Evolutionary conservation across 441 rosid species (phyloP), one percentile per base, ranked within the genome.

Genomic region (Erodium trifolium): DNA sequence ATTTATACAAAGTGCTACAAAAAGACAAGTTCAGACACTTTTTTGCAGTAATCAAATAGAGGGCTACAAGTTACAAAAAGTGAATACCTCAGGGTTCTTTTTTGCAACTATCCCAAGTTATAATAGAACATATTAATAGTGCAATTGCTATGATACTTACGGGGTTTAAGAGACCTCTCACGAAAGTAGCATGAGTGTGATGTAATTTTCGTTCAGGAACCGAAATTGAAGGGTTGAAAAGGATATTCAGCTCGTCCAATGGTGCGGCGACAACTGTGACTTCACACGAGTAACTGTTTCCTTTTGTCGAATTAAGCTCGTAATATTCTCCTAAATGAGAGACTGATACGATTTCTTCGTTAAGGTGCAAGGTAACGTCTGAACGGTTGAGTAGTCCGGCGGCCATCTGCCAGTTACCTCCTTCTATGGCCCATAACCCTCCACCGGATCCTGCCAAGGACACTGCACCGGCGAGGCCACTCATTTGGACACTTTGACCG

Each of bases 361-460:
- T 78, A 70, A 89, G 82, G 81, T 86, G 91, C 79, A 91, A 80
- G 13, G 72, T 80, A 37, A 89, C 87, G 67, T 89, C 82, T 2
- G 97, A 93, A 68, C 62, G 76, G 73, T 88, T 83, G 29, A 93
- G 82, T 59, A 93, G 77, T 71, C 91, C 88, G 60, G 84, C 83
- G 73, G 93, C 97, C 91, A 93, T 87, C 86, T 86, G 93, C 91
- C 94, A 89, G 74, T 93, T 93, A 35, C 98, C 98, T 74, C 94
- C 97, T 80, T 88, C 85, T 72, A 93, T 74, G 6, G 96, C 74
- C 98, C 98, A 93, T 70, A 93, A 83, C 53, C 86, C 90, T 66
- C 82, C 94, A 55, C 87, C 97, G 34, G 97, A 87, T 69, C 97
- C 98, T 7, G 98, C 98, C 87, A 91, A 66, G 55, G 98, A 93